Base-by-base conservation (phyloP, 2,329 filamentous ascomycete genomes). In the Coniochaeta sp. region DNA sequence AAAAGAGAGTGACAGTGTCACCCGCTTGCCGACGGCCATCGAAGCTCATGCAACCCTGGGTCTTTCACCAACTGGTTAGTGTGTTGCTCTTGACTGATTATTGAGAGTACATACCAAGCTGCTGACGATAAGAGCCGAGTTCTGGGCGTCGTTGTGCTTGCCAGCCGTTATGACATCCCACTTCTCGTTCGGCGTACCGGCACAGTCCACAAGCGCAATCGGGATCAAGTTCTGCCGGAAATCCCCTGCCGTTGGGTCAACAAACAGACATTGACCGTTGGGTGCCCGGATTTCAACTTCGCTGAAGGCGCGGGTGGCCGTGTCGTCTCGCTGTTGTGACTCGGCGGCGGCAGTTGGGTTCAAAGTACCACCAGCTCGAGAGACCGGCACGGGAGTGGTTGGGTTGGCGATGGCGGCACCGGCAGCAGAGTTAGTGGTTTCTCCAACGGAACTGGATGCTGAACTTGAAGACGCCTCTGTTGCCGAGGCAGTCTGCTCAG, bases 161-260 rank as follows among this genome's bases (percentile, higher is more conserved):
- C 81, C 80, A 16, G 73, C 69, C 2, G 78, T 81, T 59, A 83
- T 73, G 50, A 83, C 65, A 66, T 83, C 80, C 65, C 79, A 83
- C 64, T 76, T 77, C 67, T 82, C 77, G 57, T 77, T 78, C 3
- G 74, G 69, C 4, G 74, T 73, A 34, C 75, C 78, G 32, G 71
- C 69, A 68, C 81, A 83, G 30, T 70, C 67, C 9, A 76, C 75
- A 10, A 81, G 65, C 24, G 73, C 72, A 9, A 83, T 69, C 1
- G 80, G 80, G 57, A 82, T 81, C 55, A 83, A 71, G 64, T 83
- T 83, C 68, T 79, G 72, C 6, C 80, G 77, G 68, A 82, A 83
- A 64, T 83, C 80, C 38, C 80, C 81, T 0, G 79, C 79, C 1
- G 78, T 78, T 0, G 79, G 77, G 64, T 83, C 77, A 52, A 82